These are phyloP conservation scores for Sanguinoderma infundibulare DNA, from an alignment of 1,284 basidiomycete genomes.

Conservation along the genomic window DNA sequence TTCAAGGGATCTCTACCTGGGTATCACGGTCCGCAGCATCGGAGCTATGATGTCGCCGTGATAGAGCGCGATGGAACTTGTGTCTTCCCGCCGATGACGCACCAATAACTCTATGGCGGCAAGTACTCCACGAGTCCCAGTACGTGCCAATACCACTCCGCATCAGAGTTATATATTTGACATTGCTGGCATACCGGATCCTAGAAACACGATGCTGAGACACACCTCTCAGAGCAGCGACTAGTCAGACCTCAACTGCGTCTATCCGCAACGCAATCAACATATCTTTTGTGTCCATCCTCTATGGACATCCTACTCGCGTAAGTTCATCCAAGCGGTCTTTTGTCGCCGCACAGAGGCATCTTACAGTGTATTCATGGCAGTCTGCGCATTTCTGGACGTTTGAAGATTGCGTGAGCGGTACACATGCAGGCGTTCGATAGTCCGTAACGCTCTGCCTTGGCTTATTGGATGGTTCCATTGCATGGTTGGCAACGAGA, in stretches of 20 bases:
- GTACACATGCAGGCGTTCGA: neutral
- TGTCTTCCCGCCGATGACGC: neutral
- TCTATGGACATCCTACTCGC: neutral
- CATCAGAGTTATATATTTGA: no score
- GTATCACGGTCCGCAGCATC: neutral
- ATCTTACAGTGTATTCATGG: neutral
- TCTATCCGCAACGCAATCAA: no score
- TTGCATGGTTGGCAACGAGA: no score
- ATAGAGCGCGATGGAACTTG: neutral
- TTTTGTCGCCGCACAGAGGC: neutral
- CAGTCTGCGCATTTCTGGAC: neutral
- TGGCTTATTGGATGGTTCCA: no score
- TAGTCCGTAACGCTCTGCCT: no score
- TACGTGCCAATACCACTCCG: no score
- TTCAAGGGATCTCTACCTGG: neutral
- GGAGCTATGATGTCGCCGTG: neutral
- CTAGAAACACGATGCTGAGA: no score
- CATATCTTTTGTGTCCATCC: neutral
- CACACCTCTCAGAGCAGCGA: neutral
- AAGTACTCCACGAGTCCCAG: no score
- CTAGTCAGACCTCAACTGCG: neutral
- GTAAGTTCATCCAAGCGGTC: neutral
- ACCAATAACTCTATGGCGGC: neutral
- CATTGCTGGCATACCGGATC: no score
- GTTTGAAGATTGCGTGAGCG: neutral